Percentiles rank a stretch among this genome's conserved stretches.
Evolutionary conservation across 345 rosid species (phyloP).

Genomic region (Crucihimalaya himalaica): DNA sequence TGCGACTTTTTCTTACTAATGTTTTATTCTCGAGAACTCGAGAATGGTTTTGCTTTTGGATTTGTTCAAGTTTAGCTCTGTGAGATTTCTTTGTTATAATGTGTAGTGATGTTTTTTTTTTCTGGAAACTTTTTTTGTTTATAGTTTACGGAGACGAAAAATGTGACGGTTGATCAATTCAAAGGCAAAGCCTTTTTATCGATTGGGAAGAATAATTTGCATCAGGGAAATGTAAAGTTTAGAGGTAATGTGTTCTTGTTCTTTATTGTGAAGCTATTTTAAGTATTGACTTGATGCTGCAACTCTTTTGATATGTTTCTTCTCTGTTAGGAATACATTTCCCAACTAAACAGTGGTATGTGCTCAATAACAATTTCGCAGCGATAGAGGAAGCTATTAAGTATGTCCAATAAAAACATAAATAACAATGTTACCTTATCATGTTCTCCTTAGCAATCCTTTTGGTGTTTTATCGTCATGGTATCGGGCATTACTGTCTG

Average conservation of each 20-base stretch:
- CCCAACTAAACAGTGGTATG: constrained; percentile 57
- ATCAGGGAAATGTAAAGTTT: constrained; percentile 46
- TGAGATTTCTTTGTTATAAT: background rate
- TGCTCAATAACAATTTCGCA: constrained; percentile 52
- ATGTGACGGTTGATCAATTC: constrained; percentile 48
- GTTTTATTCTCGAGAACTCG: background rate
- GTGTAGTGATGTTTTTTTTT: background rate
- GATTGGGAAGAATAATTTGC: constrained; percentile 37
- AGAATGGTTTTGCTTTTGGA: background rate
- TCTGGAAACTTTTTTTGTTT: background rate
- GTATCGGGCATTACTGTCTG: background rate
- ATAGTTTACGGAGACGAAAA: constrained; percentile 64
- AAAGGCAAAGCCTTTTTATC: constrained; percentile 53
- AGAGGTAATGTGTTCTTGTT: constrained; percentile 49
- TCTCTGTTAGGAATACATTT: constrained; percentile 57
- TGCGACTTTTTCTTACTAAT: background rate
- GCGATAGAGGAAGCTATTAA: constrained; percentile 60
- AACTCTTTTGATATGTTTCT: constrained; percentile 22
- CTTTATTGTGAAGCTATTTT: background rate
- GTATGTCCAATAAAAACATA: constrained; percentile 51
- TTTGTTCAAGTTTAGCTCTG: background rate
- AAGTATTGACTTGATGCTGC: background rate
- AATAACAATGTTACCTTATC: constrained; percentile 44
- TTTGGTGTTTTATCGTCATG: background rate
- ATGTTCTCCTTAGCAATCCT: background rate